Conservation (phyloP, 306 rosid species). For the Malus orientalis region DNA sequence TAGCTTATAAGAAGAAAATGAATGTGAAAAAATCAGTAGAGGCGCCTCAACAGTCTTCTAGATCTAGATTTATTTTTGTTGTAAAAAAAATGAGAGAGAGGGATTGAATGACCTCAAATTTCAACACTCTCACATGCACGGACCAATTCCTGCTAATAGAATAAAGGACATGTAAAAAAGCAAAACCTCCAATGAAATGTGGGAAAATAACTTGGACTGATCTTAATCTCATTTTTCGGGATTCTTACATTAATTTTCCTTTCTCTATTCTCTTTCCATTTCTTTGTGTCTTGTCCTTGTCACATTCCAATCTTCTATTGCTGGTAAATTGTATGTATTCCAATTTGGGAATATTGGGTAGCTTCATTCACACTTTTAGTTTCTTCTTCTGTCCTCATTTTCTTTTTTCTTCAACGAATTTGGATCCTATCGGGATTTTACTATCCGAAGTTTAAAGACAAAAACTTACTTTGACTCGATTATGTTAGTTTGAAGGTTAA, state of each 20-base stretch:
- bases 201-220: background rate
- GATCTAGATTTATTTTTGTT: too few relatives aligned
- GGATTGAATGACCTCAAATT: background rate
- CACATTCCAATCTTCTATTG: background rate
- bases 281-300: background rate
- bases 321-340: too few relatives aligned
- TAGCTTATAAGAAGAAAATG: too few relatives aligned
- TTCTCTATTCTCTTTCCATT: background rate
- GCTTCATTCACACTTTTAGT: too few relatives aligned
- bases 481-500: too few relatives aligned
- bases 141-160: background rate
- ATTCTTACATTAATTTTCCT: background rate
- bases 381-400: too few relatives aligned
- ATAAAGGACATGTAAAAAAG: background rate
- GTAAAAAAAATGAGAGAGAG: too few relatives aligned
- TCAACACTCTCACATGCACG: background rate
- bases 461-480: too few relatives aligned
- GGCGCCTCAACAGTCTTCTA: too few relatives aligned
- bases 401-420: too few relatives aligned
- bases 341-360: background rate
- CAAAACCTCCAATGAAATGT: background rate
- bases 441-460: too few relatives aligned
- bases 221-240: background rate
- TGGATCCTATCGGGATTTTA: too few relatives aligned
- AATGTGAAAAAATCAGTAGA: background rate